A percentile compares a stretch with the other conserved stretches of the same genome.
These are phyloP conservation scores for Aureobasidium leucospermi DNA, from an alignment of 2,329 filamentous ascomycete species.

Conservation along the genomic window DNA sequence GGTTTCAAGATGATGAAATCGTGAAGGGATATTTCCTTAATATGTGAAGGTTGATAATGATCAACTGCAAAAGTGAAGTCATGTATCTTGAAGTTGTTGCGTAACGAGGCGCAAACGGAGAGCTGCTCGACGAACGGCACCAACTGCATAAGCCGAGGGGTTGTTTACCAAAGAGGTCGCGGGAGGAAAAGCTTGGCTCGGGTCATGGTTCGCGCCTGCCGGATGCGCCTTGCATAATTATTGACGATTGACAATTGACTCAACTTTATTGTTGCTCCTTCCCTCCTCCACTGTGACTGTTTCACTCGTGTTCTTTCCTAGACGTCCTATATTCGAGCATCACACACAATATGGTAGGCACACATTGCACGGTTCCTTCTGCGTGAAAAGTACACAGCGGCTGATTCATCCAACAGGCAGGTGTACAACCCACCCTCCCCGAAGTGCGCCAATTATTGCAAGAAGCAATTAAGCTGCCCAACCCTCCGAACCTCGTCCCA, in stretches of 20 bases:
- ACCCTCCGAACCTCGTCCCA: conserved; percentile 70
- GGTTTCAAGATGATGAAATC: conserved; percentile 2
- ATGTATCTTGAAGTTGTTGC: neutral
- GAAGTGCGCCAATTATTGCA: conserved; percentile 51
- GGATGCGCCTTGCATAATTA: conserved; percentile 6
- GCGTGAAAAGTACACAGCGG: neutral
- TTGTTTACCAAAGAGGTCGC: neutral
- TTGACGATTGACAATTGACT: conserved; percentile 6
- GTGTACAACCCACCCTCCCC: conserved; percentile 54
- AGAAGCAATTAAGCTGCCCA: conserved; percentile 42
- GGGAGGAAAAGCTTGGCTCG: conserved; percentile 7
- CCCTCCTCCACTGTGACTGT: neutral
- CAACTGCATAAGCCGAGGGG: neutral
- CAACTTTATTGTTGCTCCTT: neutral
- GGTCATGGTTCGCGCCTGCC: conserved; percentile 6
- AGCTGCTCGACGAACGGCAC: neutral
- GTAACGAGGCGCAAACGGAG: neutral
- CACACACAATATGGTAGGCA: neutral
- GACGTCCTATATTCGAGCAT: neutral
- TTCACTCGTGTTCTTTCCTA: neutral
- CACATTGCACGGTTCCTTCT: neutral
- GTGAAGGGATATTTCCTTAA: neutral
- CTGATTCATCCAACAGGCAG: conserved; percentile 20
- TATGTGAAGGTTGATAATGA: no score
- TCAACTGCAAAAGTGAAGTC: neutral